Evolutionary conservation across 176 grass and related monocot genomes (phyloP).

Genomic region (Secale cereale): DNA sequence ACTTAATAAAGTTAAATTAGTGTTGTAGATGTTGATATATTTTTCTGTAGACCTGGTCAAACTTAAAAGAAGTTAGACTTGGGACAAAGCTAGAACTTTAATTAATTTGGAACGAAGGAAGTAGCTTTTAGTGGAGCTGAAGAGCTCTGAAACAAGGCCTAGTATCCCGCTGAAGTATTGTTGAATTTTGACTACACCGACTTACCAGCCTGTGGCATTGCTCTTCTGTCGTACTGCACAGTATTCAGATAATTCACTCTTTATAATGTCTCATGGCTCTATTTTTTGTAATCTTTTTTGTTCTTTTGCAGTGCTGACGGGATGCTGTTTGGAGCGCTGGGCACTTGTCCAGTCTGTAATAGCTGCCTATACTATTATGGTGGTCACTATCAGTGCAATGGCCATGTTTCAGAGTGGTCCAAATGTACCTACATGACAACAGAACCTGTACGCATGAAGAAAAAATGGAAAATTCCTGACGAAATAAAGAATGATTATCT

Average conservation of each 20-base stretch:
- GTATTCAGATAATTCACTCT: neutral
- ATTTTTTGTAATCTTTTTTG: neutral
- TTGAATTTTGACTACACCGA: neutral
- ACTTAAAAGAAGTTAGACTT: neutral
- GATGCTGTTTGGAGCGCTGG: constrained; percentile 94
- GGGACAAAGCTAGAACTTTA: neutral
- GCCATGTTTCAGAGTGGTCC: constrained; percentile 90
- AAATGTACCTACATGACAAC: constrained; percentile 81
- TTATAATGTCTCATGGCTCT: neutral
- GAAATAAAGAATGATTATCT: constrained; percentile 66
- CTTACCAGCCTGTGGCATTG: neutral
- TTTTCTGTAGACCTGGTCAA: neutral
- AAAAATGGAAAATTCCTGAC: constrained; percentile 76
- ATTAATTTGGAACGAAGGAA: neutral
- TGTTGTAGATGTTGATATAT: neutral
- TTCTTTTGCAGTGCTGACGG: constrained; percentile 72
- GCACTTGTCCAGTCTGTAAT: constrained; percentile 76
- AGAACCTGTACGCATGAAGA: constrained; percentile 68
- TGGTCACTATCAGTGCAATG: constrained; percentile 73
- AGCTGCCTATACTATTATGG: constrained; percentile 59
- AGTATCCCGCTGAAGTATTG: neutral
- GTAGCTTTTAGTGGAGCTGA: neutral
- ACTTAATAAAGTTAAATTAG: neutral
- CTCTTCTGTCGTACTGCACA: neutral
- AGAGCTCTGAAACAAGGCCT: neutral